A percentile compares a stretch with the other conserved stretches of the same genome.
These are phyloP conservation scores for Alternaria solani DNA, from an alignment of 2,329 filamentous ascomycete species.

Conservation along the genomic window DNA sequence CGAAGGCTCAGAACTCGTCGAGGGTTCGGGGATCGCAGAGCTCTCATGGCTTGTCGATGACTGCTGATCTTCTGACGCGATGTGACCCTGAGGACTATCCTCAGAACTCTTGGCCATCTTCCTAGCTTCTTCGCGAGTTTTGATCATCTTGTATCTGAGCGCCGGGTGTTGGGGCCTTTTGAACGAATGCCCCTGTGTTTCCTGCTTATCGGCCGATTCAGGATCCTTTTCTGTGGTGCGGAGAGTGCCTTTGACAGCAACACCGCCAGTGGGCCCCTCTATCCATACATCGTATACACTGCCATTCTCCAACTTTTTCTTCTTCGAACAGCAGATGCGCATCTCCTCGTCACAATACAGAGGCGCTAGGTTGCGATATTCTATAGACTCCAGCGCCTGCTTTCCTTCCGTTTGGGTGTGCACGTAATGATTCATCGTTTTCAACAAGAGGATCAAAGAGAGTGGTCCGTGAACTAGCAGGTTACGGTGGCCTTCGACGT, in stretches of 20 bases:
- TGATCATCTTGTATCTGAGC: not conserved
- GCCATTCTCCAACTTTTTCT: constrained; percentile 32
- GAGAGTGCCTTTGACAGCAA: constrained; percentile 56
- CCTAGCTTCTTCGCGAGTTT: not conserved
- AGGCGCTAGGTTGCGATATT: constrained; percentile 84
- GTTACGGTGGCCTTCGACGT: constrained; percentile 76
- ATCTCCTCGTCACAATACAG: constrained; percentile 78
- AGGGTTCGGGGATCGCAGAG: not conserved
- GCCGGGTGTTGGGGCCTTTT: not conserved
- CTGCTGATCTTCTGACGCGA: not conserved
- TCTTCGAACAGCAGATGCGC: constrained; percentile 70
- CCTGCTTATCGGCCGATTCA: not conserved
- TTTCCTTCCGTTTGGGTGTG: not conserved
- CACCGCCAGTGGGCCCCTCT: constrained; percentile 51
- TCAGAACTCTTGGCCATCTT: not conserved
- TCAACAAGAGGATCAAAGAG: constrained; percentile 77
- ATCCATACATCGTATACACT: constrained; percentile 51
- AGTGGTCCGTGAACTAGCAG: constrained; percentile 89
- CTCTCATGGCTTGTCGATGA: not conserved
- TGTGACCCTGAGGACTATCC: not conserved
- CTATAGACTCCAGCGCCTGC: constrained; percentile 64
- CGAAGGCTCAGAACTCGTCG: constrained; percentile 1
- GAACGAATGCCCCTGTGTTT: not conserved
- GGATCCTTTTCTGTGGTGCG: constrained; percentile 15
- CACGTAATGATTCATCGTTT: constrained; percentile 60